These are phyloP conservation scores for Escallonia herrerae DNA, from an alignment of 129 eudicot genomes.

Conservation along the genomic window DNA sequence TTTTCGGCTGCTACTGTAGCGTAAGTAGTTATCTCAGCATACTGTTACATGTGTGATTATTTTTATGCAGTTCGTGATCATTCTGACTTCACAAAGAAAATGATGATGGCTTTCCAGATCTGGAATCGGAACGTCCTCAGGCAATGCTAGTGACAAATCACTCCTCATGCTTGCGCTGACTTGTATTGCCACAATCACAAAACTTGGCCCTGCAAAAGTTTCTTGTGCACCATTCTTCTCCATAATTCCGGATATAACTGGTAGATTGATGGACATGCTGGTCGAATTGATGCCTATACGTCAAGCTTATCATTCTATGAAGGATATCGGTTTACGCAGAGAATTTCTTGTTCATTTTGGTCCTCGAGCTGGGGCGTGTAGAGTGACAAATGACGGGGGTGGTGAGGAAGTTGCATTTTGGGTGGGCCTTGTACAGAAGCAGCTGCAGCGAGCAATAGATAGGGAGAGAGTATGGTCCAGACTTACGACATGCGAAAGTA, in stretches of 20 bases:
- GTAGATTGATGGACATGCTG: slow-evolving; percentile 90
- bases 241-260: slow-evolving; percentile 64
- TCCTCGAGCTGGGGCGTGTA: slow-evolving; percentile 76
- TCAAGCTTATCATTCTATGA: slow-evolving; percentile 59
- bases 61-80: neutral
- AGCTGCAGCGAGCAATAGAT: slow-evolving; percentile 75
- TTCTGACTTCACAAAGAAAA: neutral
- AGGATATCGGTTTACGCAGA: slow-evolving; percentile 73
- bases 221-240: slow-evolving; percentile 83
- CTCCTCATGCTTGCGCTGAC: slow-evolving; percentile 79
- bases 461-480: slow-evolving; percentile 98
- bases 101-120: slow-evolving; percentile 37
- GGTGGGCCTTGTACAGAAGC: slow-evolving; percentile 82
- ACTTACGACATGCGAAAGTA: slow-evolving; percentile 85
- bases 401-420: slow-evolving; percentile 86
- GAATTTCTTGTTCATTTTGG: slow-evolving; percentile 95
- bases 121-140: slow-evolving; percentile 52
- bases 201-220: slow-evolving; percentile 94
- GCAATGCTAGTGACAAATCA: slow-evolving; percentile 68
- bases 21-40: slow-evolving; percentile 36
- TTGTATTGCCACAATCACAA: slow-evolving; percentile 75
- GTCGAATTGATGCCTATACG: slow-evolving; percentile 68
- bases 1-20: slow-evolving; percentile 72
- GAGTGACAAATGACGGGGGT: slow-evolving; percentile 61
- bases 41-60: too few species aligned